Conservation (phyloP, 2,329 filamentous ascomycete genomes). For the Seiridium unicorne region DNA sequence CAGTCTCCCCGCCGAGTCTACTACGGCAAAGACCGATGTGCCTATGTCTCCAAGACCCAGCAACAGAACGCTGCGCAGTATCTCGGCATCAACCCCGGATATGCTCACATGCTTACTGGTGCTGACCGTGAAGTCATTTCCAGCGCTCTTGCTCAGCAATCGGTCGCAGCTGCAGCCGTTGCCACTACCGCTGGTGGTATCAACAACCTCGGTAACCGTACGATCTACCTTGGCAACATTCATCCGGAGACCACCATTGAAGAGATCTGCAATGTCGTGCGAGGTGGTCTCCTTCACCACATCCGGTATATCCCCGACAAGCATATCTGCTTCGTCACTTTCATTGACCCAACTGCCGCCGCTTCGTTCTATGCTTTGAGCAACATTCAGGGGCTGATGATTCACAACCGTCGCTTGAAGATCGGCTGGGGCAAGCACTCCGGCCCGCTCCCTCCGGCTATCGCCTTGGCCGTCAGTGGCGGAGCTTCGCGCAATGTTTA, state of each 20-base stretch:
- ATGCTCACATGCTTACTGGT: slow-evolving; percentile 93
- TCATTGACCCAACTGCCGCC: slow-evolving; percentile 96
- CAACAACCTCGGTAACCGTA: slow-evolving; percentile 95
- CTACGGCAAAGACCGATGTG: slow-evolving; percentile 97
- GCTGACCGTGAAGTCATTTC: slow-evolving; percentile 96
- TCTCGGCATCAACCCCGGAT: slow-evolving; percentile 92
- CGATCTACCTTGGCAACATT: slow-evolving; percentile 97
- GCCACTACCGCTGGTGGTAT: slow-evolving; percentile 95
- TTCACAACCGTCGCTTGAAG: slow-evolving; percentile 95
- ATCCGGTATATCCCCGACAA: slow-evolving; percentile 99
- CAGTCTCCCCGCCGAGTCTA: slow-evolving; percentile 93
- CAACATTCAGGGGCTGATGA: slow-evolving; percentile 98
- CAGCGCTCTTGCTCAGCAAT: slow-evolving; percentile 93
- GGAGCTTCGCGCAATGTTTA: slow-evolving; percentile 99
- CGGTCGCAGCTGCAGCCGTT: slow-evolving; percentile 92
- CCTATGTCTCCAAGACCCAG: slow-evolving; percentile 98
- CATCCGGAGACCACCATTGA: slow-evolving; percentile 98
- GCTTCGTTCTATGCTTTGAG: slow-evolving; percentile 97
- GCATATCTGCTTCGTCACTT: slow-evolving; percentile 99
- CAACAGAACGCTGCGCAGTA: slow-evolving; percentile 99
- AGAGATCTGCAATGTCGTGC: slow-evolving; percentile 98
- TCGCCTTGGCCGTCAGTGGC: slow-evolving; percentile 91
- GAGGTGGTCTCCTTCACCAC: slow-evolving; percentile 92
- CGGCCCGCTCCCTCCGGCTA: slow-evolving; percentile 89
- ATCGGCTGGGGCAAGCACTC: slow-evolving; percentile 99